phyloP scores from a whole-genome alignment of 345 rosid genomes.

The Ceriops decandra region DNA sequence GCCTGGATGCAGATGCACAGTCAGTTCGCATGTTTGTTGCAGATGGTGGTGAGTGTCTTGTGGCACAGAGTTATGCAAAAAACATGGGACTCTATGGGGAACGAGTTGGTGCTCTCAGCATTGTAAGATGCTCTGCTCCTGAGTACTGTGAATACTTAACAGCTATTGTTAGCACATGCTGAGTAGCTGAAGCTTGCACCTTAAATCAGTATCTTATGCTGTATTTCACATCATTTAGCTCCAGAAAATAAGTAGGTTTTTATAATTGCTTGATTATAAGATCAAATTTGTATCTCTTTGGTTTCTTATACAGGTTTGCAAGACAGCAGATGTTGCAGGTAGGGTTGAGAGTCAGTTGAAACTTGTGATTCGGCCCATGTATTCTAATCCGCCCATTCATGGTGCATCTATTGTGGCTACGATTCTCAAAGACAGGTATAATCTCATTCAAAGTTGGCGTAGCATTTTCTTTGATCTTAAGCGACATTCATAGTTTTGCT shows the following conservation, averaged over 20 bases:
- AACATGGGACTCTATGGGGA: slow-evolving; percentile 62
- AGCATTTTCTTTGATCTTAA: not conserved
- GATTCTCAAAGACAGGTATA: slow-evolving; percentile 26
- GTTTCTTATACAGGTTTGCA: slow-evolving; percentile 38
- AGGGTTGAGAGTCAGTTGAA: slow-evolving; percentile 52
- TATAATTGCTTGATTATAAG: not conserved
- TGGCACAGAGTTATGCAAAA: slow-evolving; percentile 51
- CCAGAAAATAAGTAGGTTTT: not conserved
- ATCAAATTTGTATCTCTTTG: not conserved
- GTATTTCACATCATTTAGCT: not conserved
- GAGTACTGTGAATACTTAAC: not conserved
- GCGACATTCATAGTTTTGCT: no score
- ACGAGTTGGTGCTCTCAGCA: slow-evolving; percentile 54
- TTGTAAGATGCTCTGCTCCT: slow-evolving; percentile 33
- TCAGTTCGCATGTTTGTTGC: slow-evolving; percentile 47
- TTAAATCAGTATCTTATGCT: not conserved
- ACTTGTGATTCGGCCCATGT: slow-evolving; percentile 54
- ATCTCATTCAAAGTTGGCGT: slow-evolving; percentile 1
- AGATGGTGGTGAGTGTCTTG: slow-evolving; percentile 53
- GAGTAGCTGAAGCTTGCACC: not conserved
- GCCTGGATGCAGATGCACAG: slow-evolving; percentile 45
- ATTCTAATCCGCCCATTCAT: slow-evolving; percentile 57
- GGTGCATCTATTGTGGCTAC: slow-evolving; percentile 52
- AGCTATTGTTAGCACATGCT: slow-evolving; percentile 8
- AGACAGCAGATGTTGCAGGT: slow-evolving; percentile 41